These are phyloP conservation scores for Auxenochlorella pyrenoidosa DNA, from an alignment of 139 green algal species.

Conservation along the genomic window DNA sequence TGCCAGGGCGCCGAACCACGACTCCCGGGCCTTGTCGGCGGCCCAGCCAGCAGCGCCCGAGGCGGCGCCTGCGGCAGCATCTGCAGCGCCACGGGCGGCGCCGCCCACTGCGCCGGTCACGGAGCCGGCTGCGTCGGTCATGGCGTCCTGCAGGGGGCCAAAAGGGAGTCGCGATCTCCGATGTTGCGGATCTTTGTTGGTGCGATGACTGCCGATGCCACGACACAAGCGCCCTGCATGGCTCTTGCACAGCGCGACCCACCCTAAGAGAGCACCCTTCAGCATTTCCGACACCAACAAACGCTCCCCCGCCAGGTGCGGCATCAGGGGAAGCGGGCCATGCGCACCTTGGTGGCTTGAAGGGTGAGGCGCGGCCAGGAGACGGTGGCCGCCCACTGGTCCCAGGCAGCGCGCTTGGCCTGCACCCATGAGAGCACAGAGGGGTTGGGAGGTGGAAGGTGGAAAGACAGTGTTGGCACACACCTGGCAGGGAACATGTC, in stretches of 20 bases:
- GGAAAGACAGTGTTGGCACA: not conserved
- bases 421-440: not conserved
- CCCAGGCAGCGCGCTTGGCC: constrained; percentile 44
- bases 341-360: constrained; percentile 1
- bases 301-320: not conserved
- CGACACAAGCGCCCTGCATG: not conserved
- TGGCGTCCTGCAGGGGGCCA: not conserved
- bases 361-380: not conserved
- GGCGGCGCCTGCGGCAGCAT: not conserved
- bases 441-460: not conserved
- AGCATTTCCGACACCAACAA: too few relatives aligned
- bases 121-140: not conserved
- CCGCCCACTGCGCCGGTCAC: not conserved
- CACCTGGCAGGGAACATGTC: too few relatives aligned
- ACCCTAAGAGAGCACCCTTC: too few relatives aligned
- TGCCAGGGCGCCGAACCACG: not conserved
- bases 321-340: too few relatives aligned
- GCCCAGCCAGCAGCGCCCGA: constrained; percentile 1
- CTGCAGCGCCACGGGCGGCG: not conserved
- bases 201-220: too few relatives aligned
- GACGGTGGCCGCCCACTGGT: constrained; percentile 40
- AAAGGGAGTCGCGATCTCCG: too few relatives aligned
- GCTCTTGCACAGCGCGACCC: too few relatives aligned
- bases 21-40: constrained; percentile 3
- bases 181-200: too few relatives aligned